Evolutionary conservation across 176 grass and related monocot genomes (phyloP), one percentile per base, ranked within the genome.

Genomic region (Chloris gayana): DNA sequence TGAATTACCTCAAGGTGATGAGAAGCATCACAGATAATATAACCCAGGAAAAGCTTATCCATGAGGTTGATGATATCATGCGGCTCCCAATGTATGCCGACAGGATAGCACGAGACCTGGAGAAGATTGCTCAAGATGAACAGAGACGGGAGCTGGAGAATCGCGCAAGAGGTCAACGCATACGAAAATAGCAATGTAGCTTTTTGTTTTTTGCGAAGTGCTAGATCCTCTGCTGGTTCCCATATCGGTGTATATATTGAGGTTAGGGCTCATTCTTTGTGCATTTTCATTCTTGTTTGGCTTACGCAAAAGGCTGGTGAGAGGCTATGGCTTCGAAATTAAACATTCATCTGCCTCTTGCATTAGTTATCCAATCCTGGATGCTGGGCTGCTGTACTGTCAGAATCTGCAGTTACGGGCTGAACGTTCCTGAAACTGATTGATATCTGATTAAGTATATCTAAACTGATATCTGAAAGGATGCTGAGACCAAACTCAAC

Each of bases 11-110:
- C 5, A 29, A 97, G 94, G 94, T 97, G 8, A 91, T 97, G 91
- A 91, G 91, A 72, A 97, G 94, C 51, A 97, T 97, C 60, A 86
- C 88, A 6, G 91, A 97, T 72, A 97, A 97, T 44, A 97, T 97
- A n/a, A 97, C 91, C 0, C 87, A 93, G 82, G 91, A 93, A 67
- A 92, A 93, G 49, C 94, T 97, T 79, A 77, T 97, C 14, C 65
- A 82, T 73, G 88, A 97, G 64, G 93, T 97, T 30, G 21, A 76
- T 0, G 88, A 93, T 77, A 97, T 93, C 26, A 85, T 66, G 25
- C 41, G 81, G 49, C 94, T 97, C 56, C 94, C 91, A 0, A 97
- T 97, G 94, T 93, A 93, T 81, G 84, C 77, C 0, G 94, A 97
- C 77, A 87, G 91, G 81, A 93, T 93, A 65, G 50, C 63, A 7